Evolutionary conservation across 83 land plant genomes (phyloP), one percentile per base, ranked within the genome.

Genomic region (Picea abies): DNA sequence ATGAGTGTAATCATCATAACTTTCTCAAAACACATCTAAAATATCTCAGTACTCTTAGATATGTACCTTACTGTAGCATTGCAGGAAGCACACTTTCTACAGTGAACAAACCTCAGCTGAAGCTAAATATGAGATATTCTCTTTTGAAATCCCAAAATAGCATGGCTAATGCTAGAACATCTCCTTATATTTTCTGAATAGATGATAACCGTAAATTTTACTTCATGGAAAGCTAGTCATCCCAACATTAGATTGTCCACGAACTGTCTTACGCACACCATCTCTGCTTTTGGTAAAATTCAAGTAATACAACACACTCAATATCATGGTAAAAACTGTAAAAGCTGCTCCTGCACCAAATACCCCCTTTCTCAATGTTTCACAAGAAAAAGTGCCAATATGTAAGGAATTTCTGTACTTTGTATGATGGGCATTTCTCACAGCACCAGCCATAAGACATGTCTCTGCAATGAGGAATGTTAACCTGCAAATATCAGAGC

Each of bases 281-380:
- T 82, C 75, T 25, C 86, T 88, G 17, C 94, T 94, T 79, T 89
- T 90, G 67, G 90, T 85, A 82, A 84, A 94, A 87, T 87, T 91
- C 89, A 90, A 86, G 90, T 95, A 95, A 82, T 91, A 95, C 49
- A 90, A 84, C 26, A 94, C 86, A 76, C 93, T 97, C 67, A 95
- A 91, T 41, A 91, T 60, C 93, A 95, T 85, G n/a, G 92, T 95
- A 37, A 92, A 87, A 79, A 95, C 90, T 52, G 91, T 92, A 84
- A 97, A 97, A 16, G 95, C 94, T 22, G 98, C 94, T 17, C 93
- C 99, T 20, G 98, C 94, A 60, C 90, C 90, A 77, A 97, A 95
- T 12, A 96, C 85, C 7, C 96, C 97, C 79, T 97, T 97, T 76
- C 95, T 64, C 79, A 97, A 60, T 10, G 93, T 67, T 41, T 86